Percentiles rank a stretch among this genome's conserved stretches.
phyloP scores from a whole-genome alignment of 352 stramenopile species.

The Globisporangium radiosum region DNA sequence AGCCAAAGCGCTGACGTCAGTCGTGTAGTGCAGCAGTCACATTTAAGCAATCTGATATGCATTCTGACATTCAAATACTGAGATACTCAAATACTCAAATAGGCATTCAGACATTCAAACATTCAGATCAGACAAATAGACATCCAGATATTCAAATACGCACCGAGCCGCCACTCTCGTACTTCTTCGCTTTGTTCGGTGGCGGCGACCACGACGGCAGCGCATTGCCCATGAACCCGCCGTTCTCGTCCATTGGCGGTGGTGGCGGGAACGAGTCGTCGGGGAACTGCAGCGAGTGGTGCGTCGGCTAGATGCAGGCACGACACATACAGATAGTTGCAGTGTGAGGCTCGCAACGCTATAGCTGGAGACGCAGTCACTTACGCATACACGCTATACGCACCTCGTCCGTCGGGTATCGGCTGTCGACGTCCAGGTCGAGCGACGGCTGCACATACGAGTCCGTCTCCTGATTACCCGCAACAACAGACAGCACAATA shows the following conservation, averaged over 20 bases:
- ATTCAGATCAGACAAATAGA: not conserved
- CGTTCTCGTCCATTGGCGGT: slow-evolving; percentile 55
- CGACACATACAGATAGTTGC: not conserved
- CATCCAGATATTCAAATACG: not conserved
- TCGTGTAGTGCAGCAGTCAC: too few relatives aligned
- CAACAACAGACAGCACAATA: not conserved
- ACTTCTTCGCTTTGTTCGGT: slow-evolving; percentile 57
- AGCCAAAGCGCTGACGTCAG: too few relatives aligned
- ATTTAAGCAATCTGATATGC: too few relatives aligned
- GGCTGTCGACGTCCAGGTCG: slow-evolving; percentile 24
- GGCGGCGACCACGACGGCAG: slow-evolving; percentile 81
- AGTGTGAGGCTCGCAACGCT: not conserved
- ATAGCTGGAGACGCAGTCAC: too few relatives aligned
- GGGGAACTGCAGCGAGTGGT: slow-evolving; percentile 43
- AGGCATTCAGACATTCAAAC: too few relatives aligned
- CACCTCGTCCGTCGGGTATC: slow-evolving; percentile 31
- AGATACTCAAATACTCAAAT: too few relatives aligned
- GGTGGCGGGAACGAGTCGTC: slow-evolving; percentile 73
- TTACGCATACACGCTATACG: not conserved
- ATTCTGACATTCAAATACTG: too few relatives aligned
- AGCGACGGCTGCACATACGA: slow-evolving; percentile 27
- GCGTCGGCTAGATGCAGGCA: slow-evolving; percentile 1
- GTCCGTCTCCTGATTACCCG: slow-evolving; percentile 27
- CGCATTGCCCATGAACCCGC: slow-evolving; percentile 52
- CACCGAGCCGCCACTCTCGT: slow-evolving; percentile 32